Conservation (phyloP, 2,329 filamentous ascomycete genomes). For the Escovopsis sp. region DNA sequence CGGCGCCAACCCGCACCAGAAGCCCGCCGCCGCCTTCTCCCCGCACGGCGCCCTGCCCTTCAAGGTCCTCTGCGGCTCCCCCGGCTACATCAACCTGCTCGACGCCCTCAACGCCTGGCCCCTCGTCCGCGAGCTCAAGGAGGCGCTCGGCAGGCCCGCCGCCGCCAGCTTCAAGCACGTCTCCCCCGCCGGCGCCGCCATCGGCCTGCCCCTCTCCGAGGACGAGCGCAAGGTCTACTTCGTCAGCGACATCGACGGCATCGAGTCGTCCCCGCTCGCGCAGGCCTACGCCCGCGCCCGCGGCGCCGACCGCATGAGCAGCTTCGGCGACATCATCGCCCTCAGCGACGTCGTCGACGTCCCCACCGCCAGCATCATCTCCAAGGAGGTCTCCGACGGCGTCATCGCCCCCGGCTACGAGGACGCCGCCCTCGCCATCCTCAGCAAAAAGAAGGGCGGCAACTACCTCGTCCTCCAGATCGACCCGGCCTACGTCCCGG, state of each 20-base stretch:
- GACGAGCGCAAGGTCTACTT: constrained; percentile 97
- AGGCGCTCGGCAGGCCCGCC: constrained; percentile 72
- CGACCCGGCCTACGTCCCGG: constrained; percentile 71
- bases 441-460: constrained; percentile 96
- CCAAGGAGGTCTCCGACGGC: constrained; percentile 92
- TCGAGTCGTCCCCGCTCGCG: constrained; percentile 73
- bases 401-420: constrained; percentile 84
- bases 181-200: constrained; percentile 87
- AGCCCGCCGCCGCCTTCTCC: constrained; percentile 77
- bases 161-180: constrained; percentile 99
- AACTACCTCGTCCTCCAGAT: constrained; percentile 95
- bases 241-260: constrained; percentile 83
- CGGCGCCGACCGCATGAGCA: constrained; percentile 95
- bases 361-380: constrained; percentile 92
- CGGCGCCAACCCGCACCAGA: constrained; percentile 95
- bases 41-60: constrained; percentile 68
- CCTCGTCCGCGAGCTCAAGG: constrained; percentile 87
- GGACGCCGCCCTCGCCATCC: constrained; percentile 71
- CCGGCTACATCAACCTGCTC: constrained; percentile 93
- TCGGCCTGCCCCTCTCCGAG: constrained; percentile 71
- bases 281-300: constrained; percentile 93
- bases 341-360: constrained; percentile 83
- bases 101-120: constrained; percentile 96
- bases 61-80: constrained; percentile 78
- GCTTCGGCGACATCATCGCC: constrained; percentile 92